Conservation (phyloP, 179 eudicot genomes). For the Kewa caespitosa region DNA sequence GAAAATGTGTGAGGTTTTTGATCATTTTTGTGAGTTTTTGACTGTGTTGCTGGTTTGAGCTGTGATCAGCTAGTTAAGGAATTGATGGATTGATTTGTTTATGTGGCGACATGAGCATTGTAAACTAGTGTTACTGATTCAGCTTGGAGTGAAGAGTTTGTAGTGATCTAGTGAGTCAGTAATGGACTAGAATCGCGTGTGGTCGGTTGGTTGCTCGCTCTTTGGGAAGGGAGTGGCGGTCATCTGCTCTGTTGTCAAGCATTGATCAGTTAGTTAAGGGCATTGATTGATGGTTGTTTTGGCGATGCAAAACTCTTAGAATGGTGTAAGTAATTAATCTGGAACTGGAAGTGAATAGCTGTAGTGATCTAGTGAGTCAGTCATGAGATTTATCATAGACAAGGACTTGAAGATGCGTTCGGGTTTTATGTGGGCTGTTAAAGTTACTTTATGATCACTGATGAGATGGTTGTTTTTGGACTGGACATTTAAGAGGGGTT, state of each 20-base stretch:
- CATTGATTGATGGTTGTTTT: too few species aligned
- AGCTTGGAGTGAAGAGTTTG: not conserved
- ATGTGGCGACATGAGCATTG: not conserved
- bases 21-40: not conserved
- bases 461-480: too few species aligned
- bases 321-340: too few species aligned
- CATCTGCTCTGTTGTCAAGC: too few species aligned
- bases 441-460: too few species aligned
- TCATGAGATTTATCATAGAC: not conserved
- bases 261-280: too few species aligned
- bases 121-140: not conserved
- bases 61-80: not conserved
- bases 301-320: too few species aligned
- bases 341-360: not conserved
- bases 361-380: not conserved
- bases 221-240: too few species aligned
- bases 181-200: too few species aligned
- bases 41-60: not conserved
- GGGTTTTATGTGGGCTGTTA: not conserved
- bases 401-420: not conserved
- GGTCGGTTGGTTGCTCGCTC: too few species aligned
- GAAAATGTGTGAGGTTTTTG: constrained; percentile 11
- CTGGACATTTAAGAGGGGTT: not conserved
- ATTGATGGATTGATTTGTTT: not conserved
- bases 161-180: not conserved